Evolutionary conservation across 164 flowering plant genomes (phyloP), one percentile per base, ranked within the genome.

Genomic region (Vitis vinifera): DNA sequence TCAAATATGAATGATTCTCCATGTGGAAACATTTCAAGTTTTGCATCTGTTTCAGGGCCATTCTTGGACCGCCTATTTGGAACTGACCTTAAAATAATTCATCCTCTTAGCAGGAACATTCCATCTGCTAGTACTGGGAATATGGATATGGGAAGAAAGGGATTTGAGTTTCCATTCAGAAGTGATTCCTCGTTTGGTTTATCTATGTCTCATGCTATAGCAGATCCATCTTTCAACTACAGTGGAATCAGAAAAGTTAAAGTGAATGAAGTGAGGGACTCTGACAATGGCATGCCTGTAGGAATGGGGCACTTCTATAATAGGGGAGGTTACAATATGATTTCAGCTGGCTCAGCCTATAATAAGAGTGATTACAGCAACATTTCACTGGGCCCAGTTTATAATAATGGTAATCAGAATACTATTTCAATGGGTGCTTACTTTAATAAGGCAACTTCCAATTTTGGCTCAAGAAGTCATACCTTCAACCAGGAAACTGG

Each of bases 201-300:
- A 77, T 77, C 87, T 9, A 73, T 82, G 79, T 80, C 84, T 52
- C 87, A 79, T 58, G 16, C 75, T 7, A 51, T 69, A 9, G 83
- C 75, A 60, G 79, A 83, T 62, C 75, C 81, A 3, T 55, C 70
- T 51, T 60, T 79, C 9, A 78, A 70, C 73, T 74, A 79, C 74
- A 73, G 83, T 16, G 85, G 82, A 13, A 59, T 76, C 53, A 71
- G 87, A 66, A 87, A 87, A 67, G 85, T 80, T 16, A 81, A 74
- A 68, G 80, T 83, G 56, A 83, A 79, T 69, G 72, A 83, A 72
- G 88, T 83, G 10, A 69, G 69, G 59, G 81, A 77, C 55, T 68
- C 79, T 16, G 79, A 76, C 53, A 66, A 57, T 71, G 60, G 66
- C 70, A 73, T 82, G 72, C 50, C 80, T 30, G 70, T 67, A 51